Percentiles rank a stretch among this genome's conserved stretches.
These are phyloP conservation scores for Cyanidium caldarium DNA, from an alignment of 23 red algal species.

Conservation along the genomic window DNA sequence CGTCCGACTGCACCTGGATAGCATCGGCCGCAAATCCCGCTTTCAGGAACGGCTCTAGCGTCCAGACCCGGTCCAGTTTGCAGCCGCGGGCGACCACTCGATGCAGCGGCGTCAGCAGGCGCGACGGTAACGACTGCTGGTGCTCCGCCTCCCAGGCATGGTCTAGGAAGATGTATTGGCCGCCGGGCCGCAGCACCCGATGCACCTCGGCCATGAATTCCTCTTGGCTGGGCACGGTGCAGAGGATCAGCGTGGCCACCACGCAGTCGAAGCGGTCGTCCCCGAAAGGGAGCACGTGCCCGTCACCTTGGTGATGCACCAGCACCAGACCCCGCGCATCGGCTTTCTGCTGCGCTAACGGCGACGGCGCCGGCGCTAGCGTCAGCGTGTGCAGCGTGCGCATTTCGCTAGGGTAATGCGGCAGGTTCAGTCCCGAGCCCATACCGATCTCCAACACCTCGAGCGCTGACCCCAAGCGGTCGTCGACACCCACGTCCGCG, in stretches of 20 bases:
- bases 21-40: background rate
- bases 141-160: background rate
- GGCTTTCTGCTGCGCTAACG: background rate
- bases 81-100: background rate
- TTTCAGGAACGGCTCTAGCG: background rate
- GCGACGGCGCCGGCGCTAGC: background rate
- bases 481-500: background rate
- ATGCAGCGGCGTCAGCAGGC: background rate
- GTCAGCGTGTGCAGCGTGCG: background rate
- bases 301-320: background rate
- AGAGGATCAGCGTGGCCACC: slow-evolving; percentile 17
- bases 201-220: slow-evolving; percentile 1
- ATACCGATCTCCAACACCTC: slow-evolving; percentile 5
- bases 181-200: slow-evolving; percentile 6
- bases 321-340: background rate
- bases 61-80: background rate
- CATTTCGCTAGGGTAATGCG: slow-evolving; percentile 3
- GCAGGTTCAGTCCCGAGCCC: slow-evolving; percentile 11
- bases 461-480: background rate
- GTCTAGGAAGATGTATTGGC: slow-evolving; percentile 13
- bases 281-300: background rate
- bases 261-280: slow-evolving; percentile 9
- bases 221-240: background rate
- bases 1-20: background rate
- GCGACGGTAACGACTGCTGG: background rate